These are phyloP conservation scores for Poa pratensis DNA, from an alignment of 176 grass and related monocot species.

Conservation along the genomic window DNA sequence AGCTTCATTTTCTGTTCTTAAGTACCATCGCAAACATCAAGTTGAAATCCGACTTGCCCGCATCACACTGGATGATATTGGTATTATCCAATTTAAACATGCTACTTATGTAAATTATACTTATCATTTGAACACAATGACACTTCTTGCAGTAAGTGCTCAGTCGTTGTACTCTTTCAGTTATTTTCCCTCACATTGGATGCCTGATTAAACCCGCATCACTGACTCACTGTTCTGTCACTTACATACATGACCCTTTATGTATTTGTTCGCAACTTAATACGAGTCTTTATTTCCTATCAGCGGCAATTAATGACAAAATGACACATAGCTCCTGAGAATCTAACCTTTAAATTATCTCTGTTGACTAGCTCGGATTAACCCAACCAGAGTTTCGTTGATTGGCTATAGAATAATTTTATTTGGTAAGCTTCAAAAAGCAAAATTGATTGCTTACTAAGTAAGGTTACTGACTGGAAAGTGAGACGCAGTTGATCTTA, in stretches of 20 bases:
- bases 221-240: constrained; percentile 10
- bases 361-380: constrained; percentile 31
- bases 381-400: constrained; percentile 15
- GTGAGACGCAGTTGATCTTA: constrained; percentile 16
- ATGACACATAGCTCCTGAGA: constrained; percentile 14
- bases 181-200: constrained; percentile 14
- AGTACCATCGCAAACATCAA: neutral
- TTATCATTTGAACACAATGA: constrained; percentile 23
- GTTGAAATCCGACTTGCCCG: constrained; percentile 9
- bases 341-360: constrained; percentile 19
- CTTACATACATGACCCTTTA: neutral
- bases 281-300: neutral
- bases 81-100: constrained; percentile 35
- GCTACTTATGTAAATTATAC: neutral
- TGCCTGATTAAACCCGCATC: neutral
- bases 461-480: neutral
- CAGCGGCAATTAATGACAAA: constrained; percentile 14
- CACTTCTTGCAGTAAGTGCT: constrained; percentile 3
- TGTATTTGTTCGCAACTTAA: neutral
- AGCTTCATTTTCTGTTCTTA: neutral
- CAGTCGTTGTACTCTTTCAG: neutral
- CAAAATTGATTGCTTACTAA: constrained; percentile 20
- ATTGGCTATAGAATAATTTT: constrained; percentile 6
- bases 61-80: neutral
- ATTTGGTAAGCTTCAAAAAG: constrained; percentile 27